Evolutionary conservation across 352 stramenopile genomes (phyloP), one percentile per base, ranked within the genome.

Genomic region (Globisporangium iwayamae): DNA sequence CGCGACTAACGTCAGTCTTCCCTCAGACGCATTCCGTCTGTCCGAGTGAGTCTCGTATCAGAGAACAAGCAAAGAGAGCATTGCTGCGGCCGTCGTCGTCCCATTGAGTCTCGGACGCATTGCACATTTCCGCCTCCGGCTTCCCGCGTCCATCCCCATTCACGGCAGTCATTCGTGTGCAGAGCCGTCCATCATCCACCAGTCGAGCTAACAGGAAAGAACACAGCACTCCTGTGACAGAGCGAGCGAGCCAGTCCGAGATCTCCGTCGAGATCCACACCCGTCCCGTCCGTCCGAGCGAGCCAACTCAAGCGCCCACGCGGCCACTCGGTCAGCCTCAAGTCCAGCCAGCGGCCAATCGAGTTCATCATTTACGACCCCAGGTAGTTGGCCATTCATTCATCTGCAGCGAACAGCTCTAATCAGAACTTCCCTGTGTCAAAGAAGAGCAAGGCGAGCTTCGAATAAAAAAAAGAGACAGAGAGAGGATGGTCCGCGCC

Each of bases 391-490:
- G n/a, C 50, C 50, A 36, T n/a, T 55, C 48, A 20, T 55, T 55
- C 51, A 56, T 56, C 51, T 41, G 51, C 51, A 43, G 51, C 16
- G 28, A 41, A 30, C 28, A 45, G 30, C 51, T 45, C 51, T 57
- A 57, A 57, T 57, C 51, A 57, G 51, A 28, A 28, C 20, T 57
- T 57, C 51, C 51, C 51, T 57, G 51, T 57, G 51, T n/a, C 20
- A 45, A 30, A 43, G 51, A 43, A 32, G 16, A 7, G 28, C 14
- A 7, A 32, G 13, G 7, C 28, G 4, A 28, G 32, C 50, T 56
- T 54, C 50, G 34, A 57, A 57, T 18, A 57, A 57, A 57, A 56
- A 57, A 57, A 57, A 57, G 30, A 43, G 51, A 57, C 51, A 57
- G 28, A 39, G 28, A 34, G 20, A 30, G 30, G 30, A 57, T 57